Evolutionary conservation across 192 early-diverging fungal genomes (phyloP), one percentile per base, ranked within the genome.

Genomic region (Coemansia sp.): DNA sequence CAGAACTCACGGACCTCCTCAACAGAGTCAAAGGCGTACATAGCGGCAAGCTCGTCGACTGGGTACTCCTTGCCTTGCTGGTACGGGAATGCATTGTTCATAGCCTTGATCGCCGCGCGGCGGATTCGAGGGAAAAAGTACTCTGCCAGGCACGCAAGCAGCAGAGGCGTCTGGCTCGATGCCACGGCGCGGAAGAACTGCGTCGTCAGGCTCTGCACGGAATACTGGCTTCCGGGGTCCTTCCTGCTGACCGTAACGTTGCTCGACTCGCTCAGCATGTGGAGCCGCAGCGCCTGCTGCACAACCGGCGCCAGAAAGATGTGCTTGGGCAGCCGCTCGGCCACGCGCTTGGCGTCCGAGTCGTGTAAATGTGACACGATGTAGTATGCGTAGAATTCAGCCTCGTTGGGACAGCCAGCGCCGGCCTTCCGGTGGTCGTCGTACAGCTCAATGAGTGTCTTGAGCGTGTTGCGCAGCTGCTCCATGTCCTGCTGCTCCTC

Each of bases 371-470:
- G 90, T 18, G 86, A 81, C 10, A 93, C 81, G 13, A 97, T 84
- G 62, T 92, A 89, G 81, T 97, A 97, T 0, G 93, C 95, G 37
- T 89, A 85, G 66, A 97, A 95, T 74, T 97, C 94, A 1, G 93
- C 84, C 76, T 97, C 94, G 46, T 95, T 95, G 0, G 87, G 81
- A 26, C 85, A 87, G 2, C 57, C 48, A 3, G 84, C 68, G 18
- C 84, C 84, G 2, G 82, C 78, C 12, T 75, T 68, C 12, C 83
- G 65, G 55, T 88, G 78, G 66, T 97, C 95, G 30, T 89, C 85
- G 68, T 97, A 97, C 45, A 91, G 93, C 79, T 95, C 92, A 31
- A 86, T 87, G 61, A 97, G 79, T 68, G 87, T 92, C 60, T 91
- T 86, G 31, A 97, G 83, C 26, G 91, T 91, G 82, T 95, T 97